Base-by-base conservation (phyloP, 2,329 filamentous ascomycete species). In the Pseudocercospora pini-densiflorae region DNA sequence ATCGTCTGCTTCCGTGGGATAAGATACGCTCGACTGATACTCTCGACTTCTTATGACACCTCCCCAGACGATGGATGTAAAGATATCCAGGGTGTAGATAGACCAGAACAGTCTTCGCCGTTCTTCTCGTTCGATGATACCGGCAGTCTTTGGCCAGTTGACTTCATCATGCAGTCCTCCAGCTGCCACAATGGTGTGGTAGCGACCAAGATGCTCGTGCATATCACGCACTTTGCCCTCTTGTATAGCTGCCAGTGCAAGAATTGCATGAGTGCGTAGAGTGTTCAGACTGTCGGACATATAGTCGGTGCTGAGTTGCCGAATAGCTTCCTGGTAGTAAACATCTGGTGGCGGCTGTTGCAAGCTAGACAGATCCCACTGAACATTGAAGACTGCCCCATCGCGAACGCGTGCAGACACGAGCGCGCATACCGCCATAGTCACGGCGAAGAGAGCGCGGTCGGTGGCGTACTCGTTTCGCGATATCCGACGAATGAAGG, bases 61-160 rank as follows among this genome's bases (percentile, higher is more conserved):
- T 64, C 78, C 81, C 82, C 83, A 86, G 10, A 87, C 82, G 51
- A 86, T 80, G 2, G 83, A 81, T 0, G 83, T 80, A 73, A 84
- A 86, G 4, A 87, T 79, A 64, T 87, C 85, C 1, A 87, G 75
- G 2, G 84, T 85, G 70, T 87, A 87, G 49, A 85, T 84, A 53
- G 84, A 86, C 85, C 85, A 87, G 69, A 84, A 83, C 69, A 84
- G 72, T 69, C 80, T 72, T 69, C 82, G 77, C 61, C 83, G 76
- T 70, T 84, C 81, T 70, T 85, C 83, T 10, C 72, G 74, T 68
- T 86, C 84, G 8, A 84, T 76, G 7, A 77, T 72, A 14, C 76
- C 77, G 7, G 84, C 76, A 14, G 76, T 73, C 6, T 76, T 75
- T 0, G 83, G 83, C 84, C 84, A 86, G 16, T 82, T 79, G 10